Conservation (phyloP, 1,139 yeast genomes). For the Magnusiomyces ingens region DNA sequence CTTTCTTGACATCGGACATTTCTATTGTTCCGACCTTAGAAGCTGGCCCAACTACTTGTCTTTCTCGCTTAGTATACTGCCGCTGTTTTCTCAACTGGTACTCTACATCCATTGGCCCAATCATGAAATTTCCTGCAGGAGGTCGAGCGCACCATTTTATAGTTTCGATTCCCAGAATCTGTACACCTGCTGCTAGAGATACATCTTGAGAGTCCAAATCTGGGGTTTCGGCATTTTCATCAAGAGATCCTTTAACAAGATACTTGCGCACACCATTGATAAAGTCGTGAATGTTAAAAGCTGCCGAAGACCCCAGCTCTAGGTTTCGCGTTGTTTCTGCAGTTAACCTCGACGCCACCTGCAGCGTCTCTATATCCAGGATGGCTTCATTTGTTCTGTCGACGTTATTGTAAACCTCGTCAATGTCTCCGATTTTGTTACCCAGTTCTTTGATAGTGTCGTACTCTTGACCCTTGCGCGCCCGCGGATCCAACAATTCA, state of each 20-base stretch:
- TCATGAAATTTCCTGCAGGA: conserved; percentile 50
- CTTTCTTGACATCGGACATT: conserved; percentile 34
- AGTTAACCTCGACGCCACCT: conserved; percentile 15
- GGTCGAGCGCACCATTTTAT: conserved; percentile 39
- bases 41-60: conserved; percentile 41
- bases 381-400: conserved; percentile 19
- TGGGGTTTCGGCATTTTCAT: conserved; percentile 1
- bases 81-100: conserved; percentile 34
- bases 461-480: neutral
- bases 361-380: conserved; percentile 17
- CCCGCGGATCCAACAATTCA: neutral
- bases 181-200: conserved; percentile 36
- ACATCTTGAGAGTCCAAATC: neutral
- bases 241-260: conserved; percentile 32
- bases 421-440: conserved; percentile 14
- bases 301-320: conserved; percentile 18
- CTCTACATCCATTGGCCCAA: conserved; percentile 69
- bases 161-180: conserved; percentile 44
- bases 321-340: conserved; percentile 15
- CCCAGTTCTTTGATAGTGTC: conserved; percentile 8
- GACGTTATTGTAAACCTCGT: conserved; percentile 15
- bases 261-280: conserved; percentile 37
- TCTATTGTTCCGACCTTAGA: conserved; percentile 47
- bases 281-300: conserved; percentile 46
- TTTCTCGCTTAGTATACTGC: conserved; percentile 11